These are phyloP conservation scores for Tranzscheliella williamsii DNA, from an alignment of 1,284 basidiomycete species.

Conservation along the genomic window DNA sequence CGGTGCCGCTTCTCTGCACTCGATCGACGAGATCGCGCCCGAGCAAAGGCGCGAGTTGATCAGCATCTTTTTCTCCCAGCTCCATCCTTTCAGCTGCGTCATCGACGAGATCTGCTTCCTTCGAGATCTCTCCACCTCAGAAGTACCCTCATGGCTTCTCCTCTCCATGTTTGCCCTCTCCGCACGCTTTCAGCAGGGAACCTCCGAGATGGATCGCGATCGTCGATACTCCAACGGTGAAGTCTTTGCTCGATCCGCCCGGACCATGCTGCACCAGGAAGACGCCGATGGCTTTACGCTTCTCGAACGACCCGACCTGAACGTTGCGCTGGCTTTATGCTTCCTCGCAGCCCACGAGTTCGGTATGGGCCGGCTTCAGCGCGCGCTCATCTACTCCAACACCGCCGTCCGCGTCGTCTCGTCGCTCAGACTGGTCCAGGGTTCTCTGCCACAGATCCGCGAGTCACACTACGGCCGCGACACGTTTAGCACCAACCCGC, in stretches of 20 bases:
- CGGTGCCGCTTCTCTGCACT: slow-evolving; percentile 13
- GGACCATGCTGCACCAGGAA: slow-evolving; percentile 46
- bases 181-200: slow-evolving; percentile 60
- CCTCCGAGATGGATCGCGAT: slow-evolving; percentile 26
- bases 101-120: slow-evolving; percentile 63
- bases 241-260: slow-evolving; percentile 35
- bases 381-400: slow-evolving; percentile 61
- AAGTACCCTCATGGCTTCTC: slow-evolving; percentile 62
- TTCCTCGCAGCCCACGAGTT: slow-evolving; percentile 62
- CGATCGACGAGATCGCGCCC: slow-evolving; percentile 28
- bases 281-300: slow-evolving; percentile 30
- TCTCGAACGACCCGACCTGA: slow-evolving; percentile 54
- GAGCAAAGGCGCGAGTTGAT: slow-evolving; percentile 38
- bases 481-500: slow-evolving; percentile 20
- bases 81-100: slow-evolving; percentile 62
- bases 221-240: slow-evolving; percentile 36
- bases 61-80: slow-evolving; percentile 61
- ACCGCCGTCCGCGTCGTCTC: slow-evolving; percentile 26
- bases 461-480: slow-evolving; percentile 20
- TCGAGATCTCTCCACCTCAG: slow-evolving; percentile 62
- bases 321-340: slow-evolving; percentile 61
- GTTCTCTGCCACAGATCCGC: slow-evolving; percentile 16
- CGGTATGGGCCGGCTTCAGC: slow-evolving; percentile 58
- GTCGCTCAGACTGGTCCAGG: slow-evolving; percentile 27
- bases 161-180: slow-evolving; percentile 63